Conservation (phyloP, 2,329 filamentous ascomycete species). For the Aspergillus phoenicis region DNA sequence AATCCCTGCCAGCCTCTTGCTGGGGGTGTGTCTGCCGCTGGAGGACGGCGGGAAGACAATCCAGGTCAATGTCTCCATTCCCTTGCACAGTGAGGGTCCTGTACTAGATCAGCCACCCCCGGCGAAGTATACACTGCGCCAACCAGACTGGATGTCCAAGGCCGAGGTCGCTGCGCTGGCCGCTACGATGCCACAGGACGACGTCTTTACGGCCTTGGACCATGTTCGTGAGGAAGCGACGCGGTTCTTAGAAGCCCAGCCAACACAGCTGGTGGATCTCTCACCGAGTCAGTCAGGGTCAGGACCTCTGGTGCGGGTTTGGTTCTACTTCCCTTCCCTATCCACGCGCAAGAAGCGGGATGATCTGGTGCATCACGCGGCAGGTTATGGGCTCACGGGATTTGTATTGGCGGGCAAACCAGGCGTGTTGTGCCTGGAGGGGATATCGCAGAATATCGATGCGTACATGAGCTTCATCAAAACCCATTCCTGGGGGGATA, state of each 20-base stretch:
- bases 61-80: conserved; percentile 33
- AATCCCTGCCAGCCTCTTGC: conserved; percentile 26
- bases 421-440: conserved; percentile 44
- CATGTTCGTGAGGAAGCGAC: conserved; percentile 41
- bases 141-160: conserved; percentile 57
- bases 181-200: conserved; percentile 45
- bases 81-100: conserved; percentile 22
- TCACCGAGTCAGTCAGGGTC: neutral
- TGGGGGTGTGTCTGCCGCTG: conserved; percentile 31
- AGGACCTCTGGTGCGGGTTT: conserved; percentile 53
- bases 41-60: conserved; percentile 27
- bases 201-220: conserved; percentile 52
- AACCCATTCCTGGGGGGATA: conserved; percentile 65
- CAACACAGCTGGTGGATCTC: neutral
- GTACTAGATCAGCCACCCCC: conserved; percentile 28
- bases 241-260: conserved; percentile 2
- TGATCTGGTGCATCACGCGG: conserved; percentile 59
- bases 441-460: conserved; percentile 52
- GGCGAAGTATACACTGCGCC: conserved; percentile 43
- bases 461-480: conserved; percentile 66
- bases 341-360: conserved; percentile 61
- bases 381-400: conserved; percentile 57
- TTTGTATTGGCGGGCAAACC: conserved; percentile 65
- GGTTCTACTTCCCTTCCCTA: conserved; percentile 67
- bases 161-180: conserved; percentile 47